Evolutionary conservation across 2,329 filamentous ascomycete genomes (phyloP).

Genomic region (Incumbomyces lentus): DNA sequence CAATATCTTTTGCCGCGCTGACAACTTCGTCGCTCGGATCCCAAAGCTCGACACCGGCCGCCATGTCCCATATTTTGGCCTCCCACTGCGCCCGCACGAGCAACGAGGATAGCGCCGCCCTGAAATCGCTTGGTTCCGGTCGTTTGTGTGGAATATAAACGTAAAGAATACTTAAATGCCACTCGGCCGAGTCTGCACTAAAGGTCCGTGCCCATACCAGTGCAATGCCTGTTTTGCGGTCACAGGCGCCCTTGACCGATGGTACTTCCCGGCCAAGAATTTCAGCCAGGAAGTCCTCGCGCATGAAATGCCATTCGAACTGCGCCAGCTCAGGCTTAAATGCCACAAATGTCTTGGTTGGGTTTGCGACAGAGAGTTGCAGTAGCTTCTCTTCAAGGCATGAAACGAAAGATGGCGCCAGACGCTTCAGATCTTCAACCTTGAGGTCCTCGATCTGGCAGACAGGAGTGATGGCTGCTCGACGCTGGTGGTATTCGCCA

Average conservation of each 20-base stretch:
- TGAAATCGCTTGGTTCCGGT: conserved; percentile 16
- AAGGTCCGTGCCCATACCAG: conserved; percentile 31
- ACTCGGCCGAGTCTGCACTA: conserved; percentile 26
- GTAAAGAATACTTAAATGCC: conserved; percentile 34
- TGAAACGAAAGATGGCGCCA: conserved; percentile 48
- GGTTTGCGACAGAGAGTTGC: conserved; percentile 29
- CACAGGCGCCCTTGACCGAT: conserved; percentile 57
- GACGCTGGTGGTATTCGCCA: conserved; percentile 16
- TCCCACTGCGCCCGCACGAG: conserved; percentile 58
- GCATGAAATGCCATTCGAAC: conserved; percentile 65
- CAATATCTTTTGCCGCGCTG: conserved; percentile 29
- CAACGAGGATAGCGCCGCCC: conserved; percentile 48
- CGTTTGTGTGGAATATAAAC: conserved; percentile 30
- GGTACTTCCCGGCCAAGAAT: conserved; percentile 45
- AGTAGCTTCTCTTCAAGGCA: conserved; percentile 48
- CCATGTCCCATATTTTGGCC: conserved; percentile 60
- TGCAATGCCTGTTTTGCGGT: conserved; percentile 21
- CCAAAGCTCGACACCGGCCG: conserved; percentile 64
- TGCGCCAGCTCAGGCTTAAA: conserved; percentile 58
- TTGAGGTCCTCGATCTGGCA: conserved; percentile 25
- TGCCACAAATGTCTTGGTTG: conserved; percentile 48
- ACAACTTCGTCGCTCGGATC: conserved; percentile 55
- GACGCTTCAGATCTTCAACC: conserved; percentile 28
- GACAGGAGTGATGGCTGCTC: conserved; percentile 11
- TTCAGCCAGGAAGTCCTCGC: conserved; percentile 67